These are phyloP conservation scores for Pachysandra terminalis DNA, from an alignment of 164 flowering plant genomes.

Conservation along the genomic window DNA sequence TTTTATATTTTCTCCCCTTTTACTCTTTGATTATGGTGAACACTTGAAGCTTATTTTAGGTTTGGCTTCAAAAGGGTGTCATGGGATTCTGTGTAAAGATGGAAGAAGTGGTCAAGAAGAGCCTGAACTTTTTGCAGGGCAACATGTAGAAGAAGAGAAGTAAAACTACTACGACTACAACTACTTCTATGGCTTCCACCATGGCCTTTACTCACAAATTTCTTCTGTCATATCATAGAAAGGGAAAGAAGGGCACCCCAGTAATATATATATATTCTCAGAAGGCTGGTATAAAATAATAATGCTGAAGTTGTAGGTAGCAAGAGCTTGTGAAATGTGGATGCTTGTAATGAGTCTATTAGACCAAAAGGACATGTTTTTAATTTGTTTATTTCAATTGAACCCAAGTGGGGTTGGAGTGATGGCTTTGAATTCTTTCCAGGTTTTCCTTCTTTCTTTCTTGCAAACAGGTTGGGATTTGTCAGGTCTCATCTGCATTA, in stretches of 20 bases:
- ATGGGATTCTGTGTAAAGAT: slow-evolving; percentile 1
- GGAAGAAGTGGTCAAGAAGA: slow-evolving; percentile 18
- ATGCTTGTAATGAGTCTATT: neutral
- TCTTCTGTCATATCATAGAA: slow-evolving; percentile 6
- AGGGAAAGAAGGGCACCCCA: slow-evolving; percentile 4
- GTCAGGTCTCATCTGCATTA: slow-evolving; percentile 11
- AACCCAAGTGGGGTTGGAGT: neutral
- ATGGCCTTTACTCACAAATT: slow-evolving; percentile 5
- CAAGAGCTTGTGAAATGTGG: neutral
- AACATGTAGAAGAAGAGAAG: slow-evolving; percentile 2
- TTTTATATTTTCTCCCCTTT: slow-evolving; percentile 2
- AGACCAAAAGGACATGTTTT: neutral
- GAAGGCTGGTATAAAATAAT: slow-evolving; percentile 5
- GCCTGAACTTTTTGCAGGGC: neutral
- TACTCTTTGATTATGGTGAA: slow-evolving; percentile 14
- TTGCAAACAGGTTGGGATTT: slow-evolving; percentile 10
- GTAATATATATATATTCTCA: neutral
- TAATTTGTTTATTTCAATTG: neutral
- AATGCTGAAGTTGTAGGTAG: neutral
- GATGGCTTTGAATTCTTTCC: neutral
- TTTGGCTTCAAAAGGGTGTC: slow-evolving; percentile 34
- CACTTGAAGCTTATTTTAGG: slow-evolving; percentile 34
- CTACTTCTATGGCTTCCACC: no score
- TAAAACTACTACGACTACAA: slow-evolving; percentile 5
- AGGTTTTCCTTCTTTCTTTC: neutral